These are phyloP conservation scores for Stentor roeselii DNA, from an alignment of 73 alveolate species.

Conservation along the genomic window DNA sequence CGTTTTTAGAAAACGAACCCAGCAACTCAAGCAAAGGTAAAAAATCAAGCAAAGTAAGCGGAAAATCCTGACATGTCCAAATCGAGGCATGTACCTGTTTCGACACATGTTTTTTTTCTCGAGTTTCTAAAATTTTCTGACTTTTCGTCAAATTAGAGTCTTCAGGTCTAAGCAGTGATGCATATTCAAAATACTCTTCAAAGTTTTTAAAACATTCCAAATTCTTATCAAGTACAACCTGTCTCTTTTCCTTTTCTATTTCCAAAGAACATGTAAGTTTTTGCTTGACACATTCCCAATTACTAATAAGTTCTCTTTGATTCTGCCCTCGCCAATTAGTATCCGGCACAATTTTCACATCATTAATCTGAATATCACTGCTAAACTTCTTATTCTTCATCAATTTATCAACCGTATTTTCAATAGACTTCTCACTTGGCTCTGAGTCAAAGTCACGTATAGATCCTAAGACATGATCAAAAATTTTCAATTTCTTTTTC, in stretches of 20 bases:
- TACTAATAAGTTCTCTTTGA: background rate
- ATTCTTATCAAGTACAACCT: slow-evolving; percentile 12
- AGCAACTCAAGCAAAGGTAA: slow-evolving; percentile 48
- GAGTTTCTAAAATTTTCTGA: background rate
- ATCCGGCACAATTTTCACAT: background rate
- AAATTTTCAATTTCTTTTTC: background rate
- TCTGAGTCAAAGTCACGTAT: background rate
- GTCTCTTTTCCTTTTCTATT: slow-evolving; percentile 2
- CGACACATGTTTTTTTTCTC: slow-evolving; percentile 26
- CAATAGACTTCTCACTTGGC: background rate
- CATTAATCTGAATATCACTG: background rate
- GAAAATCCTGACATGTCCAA: slow-evolving; percentile 43
- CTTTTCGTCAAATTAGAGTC: background rate
- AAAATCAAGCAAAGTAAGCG: slow-evolving; percentile 41
- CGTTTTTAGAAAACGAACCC: slow-evolving; percentile 38
- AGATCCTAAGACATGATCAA: background rate
- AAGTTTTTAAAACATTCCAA: background rate
- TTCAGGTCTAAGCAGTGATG: no score
- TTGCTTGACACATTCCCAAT: background rate
- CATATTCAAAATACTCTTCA: slow-evolving; percentile 8
- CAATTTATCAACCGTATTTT: background rate
- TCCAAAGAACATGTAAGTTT: background rate
- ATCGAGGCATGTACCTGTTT: slow-evolving; percentile 40
- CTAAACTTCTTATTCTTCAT: slow-evolving; percentile 7
- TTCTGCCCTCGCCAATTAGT: slow-evolving; percentile 6